A percentile compares a stretch with the other conserved stretches of the same genome.
Conservation (phyloP, 163 green algal species). For the Chlamydomonas reinhardtii region DNA sequence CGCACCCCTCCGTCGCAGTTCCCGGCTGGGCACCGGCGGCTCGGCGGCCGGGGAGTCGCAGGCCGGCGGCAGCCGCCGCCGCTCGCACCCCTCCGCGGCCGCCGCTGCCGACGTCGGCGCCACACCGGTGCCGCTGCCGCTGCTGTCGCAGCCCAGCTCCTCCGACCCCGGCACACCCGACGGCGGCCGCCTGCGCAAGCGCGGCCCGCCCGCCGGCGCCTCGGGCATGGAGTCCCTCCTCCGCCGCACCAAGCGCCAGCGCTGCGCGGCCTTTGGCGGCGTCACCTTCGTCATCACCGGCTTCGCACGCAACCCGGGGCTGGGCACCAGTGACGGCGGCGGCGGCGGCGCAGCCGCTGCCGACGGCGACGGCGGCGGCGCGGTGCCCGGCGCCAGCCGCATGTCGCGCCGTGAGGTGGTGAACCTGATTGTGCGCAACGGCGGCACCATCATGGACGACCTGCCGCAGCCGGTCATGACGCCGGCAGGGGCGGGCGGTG, state of each 20-base stretch:
- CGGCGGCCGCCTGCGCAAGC: background rate
- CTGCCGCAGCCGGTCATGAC: background rate
- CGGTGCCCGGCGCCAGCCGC: background rate
- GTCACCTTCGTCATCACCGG: slow-evolving; percentile 40
- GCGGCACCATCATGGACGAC: slow-evolving; percentile 40
- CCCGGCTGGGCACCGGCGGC: too few relatives aligned
- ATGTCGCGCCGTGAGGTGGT: slow-evolving; percentile 4
- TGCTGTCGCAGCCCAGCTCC: slow-evolving; percentile 22
- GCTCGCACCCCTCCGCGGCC: background rate
- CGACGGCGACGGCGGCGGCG: background rate
- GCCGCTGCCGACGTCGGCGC: background rate
- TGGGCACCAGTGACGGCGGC: background rate
- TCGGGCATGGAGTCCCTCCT: slow-evolving; percentile 1
- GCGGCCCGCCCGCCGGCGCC: background rate
- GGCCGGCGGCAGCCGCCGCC: too few relatives aligned
- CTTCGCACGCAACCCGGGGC: background rate
- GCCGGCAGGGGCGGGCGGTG: background rate
- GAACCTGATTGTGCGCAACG: slow-evolving; percentile 36
- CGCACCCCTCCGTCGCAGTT: too few relatives aligned
- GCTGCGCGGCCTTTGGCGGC: slow-evolving; percentile 32
- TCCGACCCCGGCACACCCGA: slow-evolving; percentile 30
- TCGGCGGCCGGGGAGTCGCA: too few relatives aligned
- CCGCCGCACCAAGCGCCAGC: slow-evolving; percentile 31
- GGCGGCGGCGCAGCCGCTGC: background rate
- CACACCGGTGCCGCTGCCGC: background rate